These are phyloP conservation scores for Phyllosticta ampelicida DNA, from an alignment of 2,329 filamentous ascomycete genomes.

Conservation along the genomic window DNA sequence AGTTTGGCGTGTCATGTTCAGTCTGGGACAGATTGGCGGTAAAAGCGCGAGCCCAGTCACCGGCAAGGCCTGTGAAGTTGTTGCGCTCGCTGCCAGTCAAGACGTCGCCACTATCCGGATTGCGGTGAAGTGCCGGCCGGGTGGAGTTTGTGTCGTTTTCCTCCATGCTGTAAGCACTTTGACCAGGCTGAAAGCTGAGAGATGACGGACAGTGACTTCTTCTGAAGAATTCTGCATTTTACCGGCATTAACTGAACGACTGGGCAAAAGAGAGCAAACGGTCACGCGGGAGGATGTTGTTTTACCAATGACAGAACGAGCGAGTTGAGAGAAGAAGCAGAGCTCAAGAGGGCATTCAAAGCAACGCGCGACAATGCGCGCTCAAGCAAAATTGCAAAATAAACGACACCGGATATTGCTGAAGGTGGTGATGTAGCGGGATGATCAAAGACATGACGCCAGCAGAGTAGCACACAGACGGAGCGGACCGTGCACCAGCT, in stretches of 20 bases:
- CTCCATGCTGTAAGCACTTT: not conserved
- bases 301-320: not conserved
- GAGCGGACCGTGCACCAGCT: not conserved
- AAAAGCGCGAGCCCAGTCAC: constrained; percentile 2
- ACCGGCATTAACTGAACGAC: not conserved
- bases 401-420: not conserved
- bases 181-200: not conserved
- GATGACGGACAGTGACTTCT: not conserved
- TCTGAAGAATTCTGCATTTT: not conserved
- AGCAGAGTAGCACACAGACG: not conserved
- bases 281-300: not conserved
- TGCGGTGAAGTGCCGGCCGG: not conserved
- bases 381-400: not conserved
- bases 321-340: not conserved
- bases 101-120: not conserved
- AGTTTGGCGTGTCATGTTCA: constrained; percentile 25
- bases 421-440: not conserved
- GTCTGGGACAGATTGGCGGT: not conserved
- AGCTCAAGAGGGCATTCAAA: not conserved
- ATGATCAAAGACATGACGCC: not conserved
- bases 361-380: not conserved
- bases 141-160: not conserved
- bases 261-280: not conserved
- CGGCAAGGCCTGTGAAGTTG: constrained; percentile 6
- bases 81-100: constrained; percentile 4